Base-by-base conservation (phyloP, 768 basidiomycete genomes). In the Amanita muscaria region DNA sequence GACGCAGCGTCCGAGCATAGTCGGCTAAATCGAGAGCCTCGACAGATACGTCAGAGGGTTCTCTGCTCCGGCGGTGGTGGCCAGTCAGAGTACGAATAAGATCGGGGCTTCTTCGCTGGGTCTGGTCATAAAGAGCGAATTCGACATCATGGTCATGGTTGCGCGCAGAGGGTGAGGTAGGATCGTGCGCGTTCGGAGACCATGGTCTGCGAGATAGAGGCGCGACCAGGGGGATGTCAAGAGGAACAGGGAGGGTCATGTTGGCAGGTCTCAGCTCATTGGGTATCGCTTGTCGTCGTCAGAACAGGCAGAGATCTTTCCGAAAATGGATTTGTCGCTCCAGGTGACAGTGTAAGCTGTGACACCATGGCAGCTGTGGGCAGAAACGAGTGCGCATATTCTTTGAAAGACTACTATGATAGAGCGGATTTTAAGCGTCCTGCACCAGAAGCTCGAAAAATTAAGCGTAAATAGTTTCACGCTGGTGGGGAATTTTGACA, bases 11-110 rank as follows among this genome's bases (percentile, higher is more conserved):
- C 48, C 58, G 63, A 5, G 80, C 68, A 60, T 83, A 86, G 58
- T 83, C 83, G 24, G 81, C 81, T 18, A 86, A 68, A 61, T 86
- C 83, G 44, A 83, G 69, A 2, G 81, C 80, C 56, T 84, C 81
- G 1, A 83, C 71, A 44, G 80, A 82, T 21, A 69, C 71, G 47
- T 83, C 82, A 5, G 80, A 80, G 3, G 72, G 63, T 47, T 81
- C 76, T 48, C 74, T 60, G 34, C 31, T 34, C 22, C 64, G 63
- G 2, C 27, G 6, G 25, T 44, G 42, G 21, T 44, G 42, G n/a
- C 11, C 31, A 12, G 4, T 8, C 8, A 24, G 5, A 27, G 22
- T 37, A 1, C 36, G 50, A 30, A 58, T 46, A 32, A 54, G 52
- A 29, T 59, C 49, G 24, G 52, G 46, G 27, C 12, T 6, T 29